These are phyloP conservation scores for Colletotrichum euphorbiae DNA, from an alignment of 2,329 filamentous ascomycete genomes.

Conservation along the genomic window DNA sequence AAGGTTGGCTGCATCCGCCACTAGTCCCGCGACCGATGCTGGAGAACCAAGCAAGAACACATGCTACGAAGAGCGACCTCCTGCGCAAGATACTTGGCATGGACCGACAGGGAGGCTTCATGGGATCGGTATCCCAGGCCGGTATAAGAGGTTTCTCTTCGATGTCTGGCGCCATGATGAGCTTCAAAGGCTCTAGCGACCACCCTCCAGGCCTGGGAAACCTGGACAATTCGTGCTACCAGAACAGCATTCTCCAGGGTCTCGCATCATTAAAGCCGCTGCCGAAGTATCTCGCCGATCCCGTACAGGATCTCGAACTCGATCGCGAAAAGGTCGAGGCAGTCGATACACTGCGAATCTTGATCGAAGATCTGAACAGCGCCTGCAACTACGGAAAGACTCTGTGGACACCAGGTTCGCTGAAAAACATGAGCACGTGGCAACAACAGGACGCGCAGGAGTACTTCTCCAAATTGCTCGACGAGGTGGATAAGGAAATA, in stretches of 20 bases:
- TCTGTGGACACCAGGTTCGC: slow-evolving; percentile 82
- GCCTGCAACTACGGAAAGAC: slow-evolving; percentile 77
- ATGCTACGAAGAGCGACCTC: slow-evolving; percentile 72
- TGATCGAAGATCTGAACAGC: slow-evolving; percentile 78
- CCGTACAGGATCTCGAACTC: slow-evolving; percentile 47
- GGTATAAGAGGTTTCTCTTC: slow-evolving; percentile 67
- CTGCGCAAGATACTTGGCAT: slow-evolving; percentile 73
- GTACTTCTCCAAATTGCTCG: slow-evolving; percentile 91
- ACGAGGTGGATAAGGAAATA: slow-evolving; percentile 85
- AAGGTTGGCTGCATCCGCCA: slow-evolving; percentile 64
- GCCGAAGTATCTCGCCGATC: slow-evolving; percentile 70
- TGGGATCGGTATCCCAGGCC: slow-evolving; percentile 68
- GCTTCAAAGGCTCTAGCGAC: slow-evolving; percentile 54
- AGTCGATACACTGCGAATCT: slow-evolving; percentile 64
- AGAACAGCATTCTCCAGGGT: slow-evolving; percentile 93
- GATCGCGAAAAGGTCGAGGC: slow-evolving; percentile 40
- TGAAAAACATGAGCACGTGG: slow-evolving; percentile 95
- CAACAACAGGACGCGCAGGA: slow-evolving; percentile 98
- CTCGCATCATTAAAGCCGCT: slow-evolving; percentile 81
- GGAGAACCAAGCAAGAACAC: slow-evolving; percentile 53
- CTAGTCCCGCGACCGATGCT: slow-evolving; percentile 54
- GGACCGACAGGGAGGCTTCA: slow-evolving; percentile 63
- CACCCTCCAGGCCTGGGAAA: slow-evolving; percentile 82
- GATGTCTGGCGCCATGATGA: slow-evolving; percentile 59
- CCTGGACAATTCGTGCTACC: slow-evolving; percentile 95